Percentiles rank a stretch among this genome's conserved stretches.
These are phyloP conservation scores for Piper betle DNA, from an alignment of 164 flowering plant genomes.

Conservation along the genomic window DNA sequence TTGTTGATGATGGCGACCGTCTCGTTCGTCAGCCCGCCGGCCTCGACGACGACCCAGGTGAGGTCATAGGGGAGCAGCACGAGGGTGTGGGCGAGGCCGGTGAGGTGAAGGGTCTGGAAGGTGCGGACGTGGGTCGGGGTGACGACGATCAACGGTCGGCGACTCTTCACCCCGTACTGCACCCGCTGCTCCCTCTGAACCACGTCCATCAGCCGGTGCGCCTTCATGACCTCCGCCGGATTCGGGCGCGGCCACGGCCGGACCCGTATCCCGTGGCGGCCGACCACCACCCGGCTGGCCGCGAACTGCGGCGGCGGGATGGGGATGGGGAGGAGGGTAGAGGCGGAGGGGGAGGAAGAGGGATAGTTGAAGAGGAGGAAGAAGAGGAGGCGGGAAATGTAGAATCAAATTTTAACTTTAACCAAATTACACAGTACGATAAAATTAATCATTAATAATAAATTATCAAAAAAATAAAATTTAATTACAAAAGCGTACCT, in stretches of 20 bases:
- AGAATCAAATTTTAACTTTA: too few species aligned
- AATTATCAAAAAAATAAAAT: too few species aligned
- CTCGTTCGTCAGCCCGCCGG: slow-evolving; percentile 74
- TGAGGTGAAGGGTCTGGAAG: too few species aligned
- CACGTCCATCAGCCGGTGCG: slow-evolving; percentile 6
- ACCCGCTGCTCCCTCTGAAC: too few species aligned
- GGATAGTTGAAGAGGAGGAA: slow-evolving; percentile 51
- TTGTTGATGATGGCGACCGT: slow-evolving; percentile 49
- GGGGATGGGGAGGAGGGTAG: not conserved
- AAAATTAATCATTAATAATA: too few species aligned
- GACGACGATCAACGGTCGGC: too few species aligned
- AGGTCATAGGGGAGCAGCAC: slow-evolving; percentile 6
- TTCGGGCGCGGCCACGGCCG: slow-evolving; percentile 94
- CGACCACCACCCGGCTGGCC: slow-evolving; percentile 63
- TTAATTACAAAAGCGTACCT: too few species aligned
- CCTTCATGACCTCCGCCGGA: slow-evolving; percentile 73
- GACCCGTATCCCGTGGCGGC: slow-evolving; percentile 86
- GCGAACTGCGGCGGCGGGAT: not conserved
- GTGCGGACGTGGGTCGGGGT: too few species aligned
- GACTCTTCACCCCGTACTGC: too few species aligned
- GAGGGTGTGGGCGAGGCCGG: too few species aligned
- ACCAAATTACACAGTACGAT: too few species aligned
- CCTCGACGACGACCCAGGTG: slow-evolving; percentile 62
- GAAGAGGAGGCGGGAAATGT: slow-evolving; percentile 60
- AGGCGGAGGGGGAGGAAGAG: slow-evolving; percentile 7